Percentiles rank a stretch among this genome's conserved stretches.
These are phyloP conservation scores for Colletotrichum sidae DNA, from an alignment of 2,329 filamentous ascomycete genomes.

Conservation along the genomic window DNA sequence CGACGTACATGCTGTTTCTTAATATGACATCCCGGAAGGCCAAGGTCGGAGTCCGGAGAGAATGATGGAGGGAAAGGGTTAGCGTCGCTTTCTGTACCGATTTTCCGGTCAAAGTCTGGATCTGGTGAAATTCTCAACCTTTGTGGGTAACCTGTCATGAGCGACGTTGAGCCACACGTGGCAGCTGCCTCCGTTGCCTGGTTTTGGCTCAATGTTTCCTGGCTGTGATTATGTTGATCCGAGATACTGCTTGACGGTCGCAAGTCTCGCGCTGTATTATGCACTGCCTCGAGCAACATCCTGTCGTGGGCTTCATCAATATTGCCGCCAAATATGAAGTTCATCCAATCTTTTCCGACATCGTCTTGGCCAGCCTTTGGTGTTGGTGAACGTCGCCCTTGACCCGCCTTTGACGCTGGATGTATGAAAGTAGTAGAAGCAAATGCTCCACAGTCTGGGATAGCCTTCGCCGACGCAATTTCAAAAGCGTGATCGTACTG, in stretches of 20 bases:
- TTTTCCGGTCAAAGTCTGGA: background rate
- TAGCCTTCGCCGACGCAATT: too few relatives aligned
- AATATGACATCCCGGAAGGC: background rate
- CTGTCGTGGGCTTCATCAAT: constrained; percentile 9
- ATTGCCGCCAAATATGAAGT: constrained; percentile 30
- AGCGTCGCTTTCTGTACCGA: background rate
- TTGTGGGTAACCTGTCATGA: background rate
- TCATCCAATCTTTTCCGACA: constrained; percentile 26
- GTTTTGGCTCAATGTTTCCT: background rate
- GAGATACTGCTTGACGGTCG: constrained; percentile 18
- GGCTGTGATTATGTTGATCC: too few relatives aligned
- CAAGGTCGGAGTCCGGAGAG: constrained; percentile 10
- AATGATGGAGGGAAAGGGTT: constrained; percentile 15
- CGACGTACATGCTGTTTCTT: background rate
- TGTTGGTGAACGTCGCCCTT: too few relatives aligned
- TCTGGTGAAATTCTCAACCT: background rate
- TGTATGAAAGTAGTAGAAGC: too few relatives aligned
- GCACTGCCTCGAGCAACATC: constrained; percentile 19
- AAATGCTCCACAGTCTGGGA: too few relatives aligned
- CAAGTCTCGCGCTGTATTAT: constrained; percentile 20
- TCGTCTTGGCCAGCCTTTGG: background rate
- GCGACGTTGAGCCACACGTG: background rate
- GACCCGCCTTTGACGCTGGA: too few relatives aligned
- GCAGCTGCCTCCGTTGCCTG: background rate
- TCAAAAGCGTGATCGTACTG: too few relatives aligned